Evolutionary conservation across 2,329 filamentous ascomycete genomes (phyloP), one percentile per base, ranked within the genome.

Genomic region (Elsinoe perseae): DNA sequence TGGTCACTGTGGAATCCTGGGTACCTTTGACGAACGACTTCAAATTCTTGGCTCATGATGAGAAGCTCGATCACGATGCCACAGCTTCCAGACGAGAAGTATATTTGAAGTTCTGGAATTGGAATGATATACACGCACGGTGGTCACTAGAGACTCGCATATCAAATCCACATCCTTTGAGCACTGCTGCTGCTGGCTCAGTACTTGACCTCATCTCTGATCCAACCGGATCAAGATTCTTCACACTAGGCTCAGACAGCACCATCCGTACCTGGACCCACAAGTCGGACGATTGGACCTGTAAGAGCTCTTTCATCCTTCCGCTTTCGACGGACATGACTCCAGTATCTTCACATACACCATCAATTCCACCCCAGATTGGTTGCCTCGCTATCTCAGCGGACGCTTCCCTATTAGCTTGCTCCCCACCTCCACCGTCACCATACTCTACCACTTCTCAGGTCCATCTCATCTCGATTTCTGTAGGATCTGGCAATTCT

Each of bases 1-100:
- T 98, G 57, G 91, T 87, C 3, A 96, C 89, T 1, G 81, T 95
- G 1, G 93, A 98, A 67, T 87, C 91, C 65, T 98, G 93, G 93
- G 79, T 80, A 53, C 90, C 90, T 1, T 82, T 87, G 8, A 72
- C 75, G 10, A 75, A 80, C 58, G 90, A 96, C 65, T 71, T 87
- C 12, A 78, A 81, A 36, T 78, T 79, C 56, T 69, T 87, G 25
- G 70, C 76, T 53, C 64, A 69, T 10, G 70, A 73, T 42, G 65
- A 72, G 50, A 64, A 67, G 12, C 62, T 61, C 36, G 57, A 64
- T 7, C 56, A 62, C 7, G 74, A 75, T 54, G 72, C 79, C 59
- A 66, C 75, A 70, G 54, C 71, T 65, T 59, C 74, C 71, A 61
- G 77, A 73, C 79, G 79, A 42, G 92, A 97, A 68, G 81, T 90